Evolutionary conservation across 1,284 basidiomycete genomes (phyloP).

Genomic region (Boletus holoroseus): DNA sequence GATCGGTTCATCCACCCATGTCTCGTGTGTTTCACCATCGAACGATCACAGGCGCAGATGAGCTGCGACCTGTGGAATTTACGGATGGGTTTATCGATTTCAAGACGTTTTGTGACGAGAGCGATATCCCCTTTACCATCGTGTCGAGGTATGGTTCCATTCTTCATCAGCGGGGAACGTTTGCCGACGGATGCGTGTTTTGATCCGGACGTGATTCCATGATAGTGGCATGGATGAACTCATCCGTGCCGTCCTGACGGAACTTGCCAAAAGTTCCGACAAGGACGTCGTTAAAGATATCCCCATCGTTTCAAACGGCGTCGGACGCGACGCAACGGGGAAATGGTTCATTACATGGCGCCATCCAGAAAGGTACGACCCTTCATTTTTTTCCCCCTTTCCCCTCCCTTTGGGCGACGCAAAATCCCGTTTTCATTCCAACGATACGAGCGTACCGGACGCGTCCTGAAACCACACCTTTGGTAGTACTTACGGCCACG

Average conservation of each 20-base stretch:
- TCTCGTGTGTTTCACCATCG: neutral
- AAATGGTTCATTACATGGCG: conserved; percentile 82
- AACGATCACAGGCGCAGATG: conserved; percentile 12
- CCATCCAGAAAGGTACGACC: conserved; percentile 70
- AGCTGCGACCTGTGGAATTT: conserved; percentile 56
- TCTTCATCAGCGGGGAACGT: conserved; percentile 4
- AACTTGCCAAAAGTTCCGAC: conserved; percentile 53
- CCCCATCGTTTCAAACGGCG: conserved; percentile 88
- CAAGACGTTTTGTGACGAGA: conserved; percentile 71
- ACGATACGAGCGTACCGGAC: neutral
- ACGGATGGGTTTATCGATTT: conserved; percentile 87
- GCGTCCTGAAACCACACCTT: neutral
- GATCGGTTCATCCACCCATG: neutral
- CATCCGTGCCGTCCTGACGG: conserved; percentile 82
- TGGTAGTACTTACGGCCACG: conserved; percentile 78
- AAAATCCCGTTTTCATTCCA: neutral
- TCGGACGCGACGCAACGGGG: conserved; percentile 57
- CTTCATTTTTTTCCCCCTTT: neutral
- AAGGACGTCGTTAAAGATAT: conserved; percentile 70
- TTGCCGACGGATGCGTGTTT: neutral
- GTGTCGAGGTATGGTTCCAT: conserved; percentile 67
- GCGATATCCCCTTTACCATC: conserved; percentile 83
- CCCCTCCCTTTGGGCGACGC: neutral
- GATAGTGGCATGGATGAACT: conserved; percentile 87
- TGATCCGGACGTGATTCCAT: conserved; percentile 4